phyloP scores from a whole-genome alignment of 225 moss, liverwort and hornwort species.

The Lunularia cruciata region DNA sequence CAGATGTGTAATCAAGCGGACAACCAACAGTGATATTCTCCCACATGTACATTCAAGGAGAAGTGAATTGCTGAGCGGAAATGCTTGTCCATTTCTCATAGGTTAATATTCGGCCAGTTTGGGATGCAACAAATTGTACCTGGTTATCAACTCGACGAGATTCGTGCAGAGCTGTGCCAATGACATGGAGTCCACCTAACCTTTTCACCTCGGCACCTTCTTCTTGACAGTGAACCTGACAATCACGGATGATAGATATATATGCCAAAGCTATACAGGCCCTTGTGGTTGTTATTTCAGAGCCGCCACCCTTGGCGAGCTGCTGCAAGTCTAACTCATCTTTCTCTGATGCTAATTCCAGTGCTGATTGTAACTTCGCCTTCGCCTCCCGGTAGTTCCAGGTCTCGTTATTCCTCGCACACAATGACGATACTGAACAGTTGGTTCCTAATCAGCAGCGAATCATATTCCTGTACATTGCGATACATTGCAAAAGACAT shows the following conservation, averaged over 20 bases:
- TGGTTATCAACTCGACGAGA: conserved; percentile 98
- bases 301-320: conserved; percentile 54
- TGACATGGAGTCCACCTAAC: conserved; percentile 90
- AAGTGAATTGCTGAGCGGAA: too few relatives aligned
- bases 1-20: too few relatives aligned
- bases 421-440: conserved; percentile 54
- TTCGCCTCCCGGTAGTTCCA: conserved; percentile 87
- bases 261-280: conserved; percentile 81
- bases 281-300: conserved; percentile 51
- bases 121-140: conserved; percentile 53
- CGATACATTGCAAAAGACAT: neutral
- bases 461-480: neutral
- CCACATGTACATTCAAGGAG: too few relatives aligned
- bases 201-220: conserved; percentile 92
- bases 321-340: conserved; percentile 58
- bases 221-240: conserved; percentile 70
- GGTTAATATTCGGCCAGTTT: too few relatives aligned
- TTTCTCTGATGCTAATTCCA: conserved; percentile 64
- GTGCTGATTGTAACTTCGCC: conserved; percentile 63
- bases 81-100: too few relatives aligned
- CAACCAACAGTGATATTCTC: too few relatives aligned
- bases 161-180: conserved; percentile 93
- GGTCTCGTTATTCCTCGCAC: conserved; percentile 50
- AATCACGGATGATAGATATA: conserved; percentile 73
- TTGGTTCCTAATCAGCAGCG: neutral